A percentile compares a stretch with the other conserved stretches of the same genome.
Conservation (phyloP, 2,329 filamentous ascomycete species). For the Clonostachys chloroleuca region DNA sequence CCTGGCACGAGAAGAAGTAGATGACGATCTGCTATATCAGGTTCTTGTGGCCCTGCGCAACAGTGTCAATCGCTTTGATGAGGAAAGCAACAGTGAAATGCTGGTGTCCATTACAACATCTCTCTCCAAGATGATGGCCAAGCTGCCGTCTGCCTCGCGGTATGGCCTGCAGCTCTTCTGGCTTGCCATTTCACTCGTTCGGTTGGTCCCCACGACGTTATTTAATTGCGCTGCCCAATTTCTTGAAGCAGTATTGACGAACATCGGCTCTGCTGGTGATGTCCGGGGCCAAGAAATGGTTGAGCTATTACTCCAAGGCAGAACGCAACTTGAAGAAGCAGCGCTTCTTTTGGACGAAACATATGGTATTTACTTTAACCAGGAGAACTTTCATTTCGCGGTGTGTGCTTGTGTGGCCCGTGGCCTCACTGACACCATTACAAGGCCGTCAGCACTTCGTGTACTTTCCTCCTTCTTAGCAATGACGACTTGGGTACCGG, state of each 20-base stretch:
- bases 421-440: conserved; percentile 58
- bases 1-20: conserved; percentile 65
- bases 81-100: conserved; percentile 64
- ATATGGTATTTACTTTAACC: conserved; percentile 61
- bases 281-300: conserved; percentile 57
- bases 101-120: conserved; percentile 63
- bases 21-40: conserved; percentile 68
- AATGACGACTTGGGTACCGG: conserved; percentile 18
- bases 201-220: conserved; percentile 56
- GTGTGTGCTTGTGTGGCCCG: conserved; percentile 61
- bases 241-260: conserved; percentile 59
- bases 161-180: conserved; percentile 68
- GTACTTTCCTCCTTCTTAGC: conserved; percentile 58
- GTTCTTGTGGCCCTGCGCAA: conserved; percentile 64
- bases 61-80: conserved; percentile 60
- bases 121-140: conserved; percentile 67
- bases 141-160: conserved; percentile 60
- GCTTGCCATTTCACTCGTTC: conserved; percentile 62
- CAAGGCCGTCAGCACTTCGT: conserved; percentile 52
- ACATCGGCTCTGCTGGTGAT: conserved; percentile 58
- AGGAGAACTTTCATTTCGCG: conserved; percentile 63
- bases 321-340: conserved; percentile 56
- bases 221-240: conserved; percentile 65
- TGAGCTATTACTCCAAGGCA: conserved; percentile 55
- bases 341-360: conserved; percentile 58